phyloP scores from a whole-genome alignment of 2,329 filamentous ascomycete genomes.

The Alternaria novae-zelandiae region DNA sequence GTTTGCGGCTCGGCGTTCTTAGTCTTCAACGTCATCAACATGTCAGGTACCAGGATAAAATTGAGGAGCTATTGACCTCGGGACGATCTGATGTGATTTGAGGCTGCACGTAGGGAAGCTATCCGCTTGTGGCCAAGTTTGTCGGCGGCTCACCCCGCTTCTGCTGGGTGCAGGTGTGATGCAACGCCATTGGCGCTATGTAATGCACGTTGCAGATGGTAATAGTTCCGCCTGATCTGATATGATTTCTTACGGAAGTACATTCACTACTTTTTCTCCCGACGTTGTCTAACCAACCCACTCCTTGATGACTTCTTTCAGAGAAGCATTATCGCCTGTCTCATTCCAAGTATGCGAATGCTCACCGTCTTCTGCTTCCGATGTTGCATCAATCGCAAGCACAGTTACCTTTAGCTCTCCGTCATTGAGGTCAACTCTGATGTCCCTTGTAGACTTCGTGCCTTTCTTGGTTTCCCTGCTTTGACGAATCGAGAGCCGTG shows the following conservation, averaged over 20 bases:
- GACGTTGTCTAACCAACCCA: conserved; percentile 24
- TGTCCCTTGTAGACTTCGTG: conserved; percentile 20
- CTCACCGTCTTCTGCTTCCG: conserved; percentile 13
- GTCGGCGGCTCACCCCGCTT: conserved; percentile 7
- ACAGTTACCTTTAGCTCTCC: conserved; percentile 24
- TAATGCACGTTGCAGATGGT: neutral
- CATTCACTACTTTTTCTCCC: neutral
- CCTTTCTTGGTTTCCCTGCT: conserved; percentile 30
- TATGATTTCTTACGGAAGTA: neutral
- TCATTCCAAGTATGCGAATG: conserved; percentile 36
- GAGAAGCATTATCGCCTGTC: conserved; percentile 6
- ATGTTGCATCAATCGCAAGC: conserved; percentile 3
- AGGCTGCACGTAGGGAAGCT: conserved; percentile 2
- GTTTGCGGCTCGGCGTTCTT: neutral
- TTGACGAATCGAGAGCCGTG: conserved; percentile 29
- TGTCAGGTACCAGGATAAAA: conserved; percentile 22
- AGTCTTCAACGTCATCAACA: conserved; percentile 33
- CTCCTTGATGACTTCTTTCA: conserved; percentile 34
- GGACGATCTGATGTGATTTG: conserved; percentile 3
- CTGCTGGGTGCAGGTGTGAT: neutral
- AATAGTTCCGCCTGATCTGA: neutral
- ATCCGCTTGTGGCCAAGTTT: conserved; percentile 1
- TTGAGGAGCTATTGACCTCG: conserved; percentile 1
- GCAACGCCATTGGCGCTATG: conserved; percentile 1
- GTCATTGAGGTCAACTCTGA: conserved; percentile 27